Percentiles rank a stretch among this genome's conserved stretches.
These are phyloP conservation scores for Globisporangium paroecandrum DNA, from an alignment of 352 stramenopile genomes.

Conservation along the genomic window DNA sequence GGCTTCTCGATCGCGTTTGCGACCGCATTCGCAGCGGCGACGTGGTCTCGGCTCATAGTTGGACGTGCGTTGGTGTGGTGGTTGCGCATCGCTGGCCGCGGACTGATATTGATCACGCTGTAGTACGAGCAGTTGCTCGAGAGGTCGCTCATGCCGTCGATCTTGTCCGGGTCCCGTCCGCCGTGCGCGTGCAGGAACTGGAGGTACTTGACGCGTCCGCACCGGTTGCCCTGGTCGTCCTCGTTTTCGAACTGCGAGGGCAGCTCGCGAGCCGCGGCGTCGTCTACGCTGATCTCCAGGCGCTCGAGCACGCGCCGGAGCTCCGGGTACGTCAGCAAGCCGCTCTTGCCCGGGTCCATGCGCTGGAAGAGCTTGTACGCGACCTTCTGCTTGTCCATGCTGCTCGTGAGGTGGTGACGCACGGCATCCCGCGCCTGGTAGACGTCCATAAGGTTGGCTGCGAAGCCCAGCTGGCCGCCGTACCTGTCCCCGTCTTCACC, in stretches of 20 bases:
- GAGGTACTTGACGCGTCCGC: slow-evolving; percentile 54
- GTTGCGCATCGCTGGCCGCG: slow-evolving; percentile 32
- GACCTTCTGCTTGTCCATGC: slow-evolving; percentile 35
- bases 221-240: slow-evolving; percentile 38
- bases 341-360: slow-evolving; percentile 53
- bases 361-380: slow-evolving; percentile 63
- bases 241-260: slow-evolving; percentile 53
- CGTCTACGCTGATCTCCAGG: slow-evolving; percentile 44
- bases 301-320: slow-evolving; percentile 59
- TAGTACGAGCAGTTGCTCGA: slow-evolving; percentile 82
- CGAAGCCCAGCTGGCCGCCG: background rate
- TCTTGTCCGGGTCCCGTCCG: slow-evolving; percentile 57
- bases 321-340: slow-evolving; percentile 53
- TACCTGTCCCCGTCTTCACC: slow-evolving; percentile 6
- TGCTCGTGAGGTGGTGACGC: slow-evolving; percentile 49
- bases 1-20: slow-evolving; percentile 46
- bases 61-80: slow-evolving; percentile 14
- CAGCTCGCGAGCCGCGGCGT: slow-evolving; percentile 35
- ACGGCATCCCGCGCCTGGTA: slow-evolving; percentile 49
- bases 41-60: slow-evolving; percentile 33
- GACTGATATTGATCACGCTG: slow-evolving; percentile 63
- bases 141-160: slow-evolving; percentile 62
- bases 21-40: slow-evolving; percentile 39
- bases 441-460: slow-evolving; percentile 23
- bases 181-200: slow-evolving; percentile 59